Evolutionary conservation across 345 rosid genomes (phyloP).

Genomic region (Populus pruinosa): DNA sequence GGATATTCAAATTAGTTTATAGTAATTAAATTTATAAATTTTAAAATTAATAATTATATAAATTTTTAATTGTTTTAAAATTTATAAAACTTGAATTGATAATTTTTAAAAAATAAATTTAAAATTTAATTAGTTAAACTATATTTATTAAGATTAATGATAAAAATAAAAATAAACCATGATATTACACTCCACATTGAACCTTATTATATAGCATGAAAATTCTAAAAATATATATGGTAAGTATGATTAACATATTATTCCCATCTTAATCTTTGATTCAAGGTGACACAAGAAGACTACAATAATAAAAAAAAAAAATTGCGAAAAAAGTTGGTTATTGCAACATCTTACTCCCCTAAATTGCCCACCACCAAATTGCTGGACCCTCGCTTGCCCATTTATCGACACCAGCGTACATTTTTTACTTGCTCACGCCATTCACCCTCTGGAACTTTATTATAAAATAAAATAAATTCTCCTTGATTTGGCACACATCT

Average conservation of each 20-base stretch:
- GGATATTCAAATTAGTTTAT: too few relatives aligned
- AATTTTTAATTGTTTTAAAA: too few relatives aligned
- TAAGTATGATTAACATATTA: not conserved
- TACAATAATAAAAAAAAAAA: too few relatives aligned
- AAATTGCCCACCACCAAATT: not conserved
- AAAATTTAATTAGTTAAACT: accelerated
- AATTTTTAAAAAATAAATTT: too few relatives aligned
- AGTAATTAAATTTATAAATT: too few relatives aligned
- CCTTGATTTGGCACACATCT: constrained; percentile 11
- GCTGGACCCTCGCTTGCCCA: not conserved
- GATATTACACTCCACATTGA: too few relatives aligned
- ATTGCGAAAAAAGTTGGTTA: not conserved
- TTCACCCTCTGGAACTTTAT: too few relatives aligned
- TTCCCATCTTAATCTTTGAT: not conserved
- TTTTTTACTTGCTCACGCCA: too few relatives aligned
- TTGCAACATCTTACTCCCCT: not conserved
- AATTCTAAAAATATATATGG: too few relatives aligned
- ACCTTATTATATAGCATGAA: not conserved
- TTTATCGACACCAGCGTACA: not conserved
- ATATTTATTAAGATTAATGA: accelerated
- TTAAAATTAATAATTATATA: too few relatives aligned
- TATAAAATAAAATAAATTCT: not conserved
- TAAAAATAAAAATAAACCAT: too few relatives aligned
- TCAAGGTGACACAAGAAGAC: not conserved
- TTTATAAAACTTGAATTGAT: accelerated